Percentiles rank a stretch among this genome's conserved stretches.
Conservation (phyloP, 2,329 filamentous ascomycete species). For the Chrysoporthe cubensis region DNA sequence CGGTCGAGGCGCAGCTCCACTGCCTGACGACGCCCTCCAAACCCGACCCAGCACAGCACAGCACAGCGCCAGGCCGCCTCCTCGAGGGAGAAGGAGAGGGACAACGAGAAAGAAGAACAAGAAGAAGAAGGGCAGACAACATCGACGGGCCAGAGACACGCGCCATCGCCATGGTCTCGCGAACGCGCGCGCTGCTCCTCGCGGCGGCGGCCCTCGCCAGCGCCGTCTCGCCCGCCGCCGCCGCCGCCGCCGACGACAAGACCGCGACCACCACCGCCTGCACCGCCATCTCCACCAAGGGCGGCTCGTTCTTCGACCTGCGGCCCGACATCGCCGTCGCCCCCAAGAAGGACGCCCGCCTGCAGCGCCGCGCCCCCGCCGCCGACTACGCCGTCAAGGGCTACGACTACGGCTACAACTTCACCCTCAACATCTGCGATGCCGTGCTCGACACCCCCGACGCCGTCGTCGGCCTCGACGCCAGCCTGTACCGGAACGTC, state of each 20-base stretch:
- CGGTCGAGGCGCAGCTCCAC: slow-evolving; percentile 5
- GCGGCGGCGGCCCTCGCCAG: slow-evolving; percentile 23
- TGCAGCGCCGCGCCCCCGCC: slow-evolving; percentile 46
- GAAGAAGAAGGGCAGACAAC: background rate
- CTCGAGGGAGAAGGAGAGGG: background rate
- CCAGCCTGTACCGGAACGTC: slow-evolving; percentile 69
- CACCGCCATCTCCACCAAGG: slow-evolving; percentile 59
- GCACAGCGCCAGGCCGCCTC: background rate
- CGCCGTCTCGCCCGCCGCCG: slow-evolving; percentile 13
- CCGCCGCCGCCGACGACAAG: slow-evolving; percentile 29
- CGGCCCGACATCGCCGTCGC: slow-evolving; percentile 56
- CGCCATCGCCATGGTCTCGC: slow-evolving; percentile 23
- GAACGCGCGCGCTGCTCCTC: slow-evolving; percentile 23
- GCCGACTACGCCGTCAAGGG: slow-evolving; percentile 68
- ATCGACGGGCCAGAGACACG: background rate
- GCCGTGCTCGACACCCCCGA: slow-evolving; percentile 70
- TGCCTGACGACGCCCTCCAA: background rate
- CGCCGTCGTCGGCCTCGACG: slow-evolving; percentile 66
- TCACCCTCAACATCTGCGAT: slow-evolving; percentile 81
- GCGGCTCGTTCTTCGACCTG: slow-evolving; percentile 61
- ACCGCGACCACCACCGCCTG: slow-evolving; percentile 52
- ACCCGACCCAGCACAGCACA: too few relatives aligned
- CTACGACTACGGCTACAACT: slow-evolving; percentile 79
- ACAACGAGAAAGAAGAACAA: background rate
- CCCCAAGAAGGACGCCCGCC: slow-evolving; percentile 48